Conservation (phyloP, 371 early-diverging fungal genomes). For the Mortierella sp. region DNA sequence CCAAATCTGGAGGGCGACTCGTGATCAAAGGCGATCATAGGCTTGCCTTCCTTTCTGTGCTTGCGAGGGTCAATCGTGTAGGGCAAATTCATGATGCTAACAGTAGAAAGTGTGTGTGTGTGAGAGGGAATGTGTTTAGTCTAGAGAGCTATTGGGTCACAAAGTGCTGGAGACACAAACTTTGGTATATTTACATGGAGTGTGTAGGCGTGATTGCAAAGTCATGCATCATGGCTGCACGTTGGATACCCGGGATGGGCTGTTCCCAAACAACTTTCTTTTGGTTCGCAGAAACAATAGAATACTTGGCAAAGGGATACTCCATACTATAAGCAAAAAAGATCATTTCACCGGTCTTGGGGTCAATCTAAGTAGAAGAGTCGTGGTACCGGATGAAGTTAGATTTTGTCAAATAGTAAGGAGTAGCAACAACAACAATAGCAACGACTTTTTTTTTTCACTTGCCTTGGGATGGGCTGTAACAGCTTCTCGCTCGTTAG, state of each 20-base stretch:
- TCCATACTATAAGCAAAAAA: not conserved
- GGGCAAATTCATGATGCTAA: not conserved
- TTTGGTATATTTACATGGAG: not conserved
- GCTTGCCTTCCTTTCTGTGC: not conserved
- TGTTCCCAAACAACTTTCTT: not conserved
- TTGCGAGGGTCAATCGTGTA: not conserved
- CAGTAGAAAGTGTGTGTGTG: not conserved
- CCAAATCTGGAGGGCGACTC: not conserved
- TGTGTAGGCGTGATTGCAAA: not conserved
- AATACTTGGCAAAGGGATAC: not conserved
- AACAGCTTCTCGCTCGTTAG: not conserved
- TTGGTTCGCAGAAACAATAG: not conserved
- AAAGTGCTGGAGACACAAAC: not conserved
- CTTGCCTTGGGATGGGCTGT: conserved; percentile 5
- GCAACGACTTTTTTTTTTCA: not conserved
- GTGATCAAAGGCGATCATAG: not conserved
- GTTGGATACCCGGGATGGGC: not conserved
- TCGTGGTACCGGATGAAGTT: not conserved
- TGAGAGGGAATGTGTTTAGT: no score
- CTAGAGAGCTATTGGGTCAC: not conserved
- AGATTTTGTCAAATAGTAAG: not conserved
- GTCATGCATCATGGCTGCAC: conserved; percentile 1
- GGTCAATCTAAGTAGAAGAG: not conserved
- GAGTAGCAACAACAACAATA: no score
- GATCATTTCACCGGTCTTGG: conserved; percentile 3